A percentile compares a stretch with the other conserved stretches of the same genome.
phyloP scores from a whole-genome alignment of 2,329 filamentous ascomycete species.

The Juglanconis juglandina region DNA sequence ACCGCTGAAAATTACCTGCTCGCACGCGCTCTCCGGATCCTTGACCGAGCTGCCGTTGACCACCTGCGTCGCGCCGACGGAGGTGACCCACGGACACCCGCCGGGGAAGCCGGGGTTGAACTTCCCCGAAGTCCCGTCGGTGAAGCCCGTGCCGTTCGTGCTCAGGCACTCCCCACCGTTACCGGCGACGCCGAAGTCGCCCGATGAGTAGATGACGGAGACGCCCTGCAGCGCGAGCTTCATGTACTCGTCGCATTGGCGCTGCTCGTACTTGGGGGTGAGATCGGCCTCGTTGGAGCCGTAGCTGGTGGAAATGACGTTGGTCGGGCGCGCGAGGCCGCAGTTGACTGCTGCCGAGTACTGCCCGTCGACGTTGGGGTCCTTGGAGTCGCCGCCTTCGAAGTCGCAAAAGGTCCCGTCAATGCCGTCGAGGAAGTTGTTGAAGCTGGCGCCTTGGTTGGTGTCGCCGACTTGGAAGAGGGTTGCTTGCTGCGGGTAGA shows the following conservation, averaged over 20 bases:
- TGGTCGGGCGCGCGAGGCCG: constrained; percentile 42
- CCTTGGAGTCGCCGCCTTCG: constrained; percentile 36
- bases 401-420: constrained; percentile 45
- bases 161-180: constrained; percentile 36
- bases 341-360: constrained; percentile 41
- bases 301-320: constrained; percentile 55
- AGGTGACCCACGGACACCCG: constrained; percentile 47
- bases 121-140: constrained; percentile 31
- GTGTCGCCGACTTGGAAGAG: constrained; percentile 45
- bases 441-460: constrained; percentile 24
- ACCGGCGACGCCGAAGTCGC: constrained; percentile 46
- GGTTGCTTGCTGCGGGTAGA: constrained; percentile 48
- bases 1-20: constrained; percentile 43
- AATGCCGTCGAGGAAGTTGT: constrained; percentile 33
- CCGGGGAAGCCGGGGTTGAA: constrained; percentile 48
- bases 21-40: constrained; percentile 41
- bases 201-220: constrained; percentile 47
- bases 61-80: constrained; percentile 50
- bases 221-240: constrained; percentile 53
- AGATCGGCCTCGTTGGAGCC: constrained; percentile 50
- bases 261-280: constrained; percentile 43
- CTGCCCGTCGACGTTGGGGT: constrained; percentile 33
- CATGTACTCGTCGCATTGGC: constrained; percentile 56
- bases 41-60: constrained; percentile 33
- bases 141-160: constrained; percentile 25